A percentile compares a stretch with the other conserved stretches of the same genome.
phyloP scores from a whole-genome alignment of 2,329 filamentous ascomycete genomes.

The Talaromyces albobiverticillius region DNA sequence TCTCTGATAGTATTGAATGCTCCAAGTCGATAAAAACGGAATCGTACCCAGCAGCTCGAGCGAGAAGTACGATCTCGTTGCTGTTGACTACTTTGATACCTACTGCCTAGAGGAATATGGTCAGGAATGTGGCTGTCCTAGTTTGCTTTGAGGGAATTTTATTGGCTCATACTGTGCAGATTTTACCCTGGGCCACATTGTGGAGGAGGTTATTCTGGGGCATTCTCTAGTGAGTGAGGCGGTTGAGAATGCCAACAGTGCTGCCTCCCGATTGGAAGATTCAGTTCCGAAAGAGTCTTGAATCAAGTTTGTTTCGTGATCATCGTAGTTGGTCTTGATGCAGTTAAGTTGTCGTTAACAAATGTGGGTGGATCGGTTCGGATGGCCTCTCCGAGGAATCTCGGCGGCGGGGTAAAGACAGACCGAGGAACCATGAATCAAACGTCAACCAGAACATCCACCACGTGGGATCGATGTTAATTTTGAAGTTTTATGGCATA shows the following conservation, averaged over 20 bases:
- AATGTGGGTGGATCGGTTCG: not conserved
- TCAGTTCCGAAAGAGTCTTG: not conserved
- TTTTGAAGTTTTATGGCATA: not conserved
- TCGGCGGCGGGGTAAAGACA: not conserved
- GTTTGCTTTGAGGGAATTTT: not conserved
- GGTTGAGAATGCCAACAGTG: not conserved
- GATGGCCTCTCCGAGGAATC: not conserved
- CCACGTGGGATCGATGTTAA: not conserved
- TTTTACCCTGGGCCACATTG: not conserved
- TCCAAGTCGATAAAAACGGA: constrained; percentile 41
- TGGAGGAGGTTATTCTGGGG: constrained; percentile 1
- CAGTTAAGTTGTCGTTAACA: too few species aligned
- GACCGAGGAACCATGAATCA: not conserved
- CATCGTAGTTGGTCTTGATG: too few species aligned
- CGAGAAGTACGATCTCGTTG: constrained; percentile 30
- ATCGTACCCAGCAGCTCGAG: constrained; percentile 34
- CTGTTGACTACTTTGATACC: constrained; percentile 30
- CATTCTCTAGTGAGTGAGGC: not conserved
- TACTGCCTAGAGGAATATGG: constrained; percentile 14
- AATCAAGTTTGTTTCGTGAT: too few species aligned
- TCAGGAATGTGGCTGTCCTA: not conserved
- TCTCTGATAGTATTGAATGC: constrained; percentile 23
- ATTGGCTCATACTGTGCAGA: not conserved
- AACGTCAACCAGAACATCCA: too few species aligned
- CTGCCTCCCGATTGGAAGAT: not conserved